Evolutionary conservation across 495 filamentous ascomycete species (phyloP).

Genomic region (Melanomma pulvis-pyrius): DNA sequence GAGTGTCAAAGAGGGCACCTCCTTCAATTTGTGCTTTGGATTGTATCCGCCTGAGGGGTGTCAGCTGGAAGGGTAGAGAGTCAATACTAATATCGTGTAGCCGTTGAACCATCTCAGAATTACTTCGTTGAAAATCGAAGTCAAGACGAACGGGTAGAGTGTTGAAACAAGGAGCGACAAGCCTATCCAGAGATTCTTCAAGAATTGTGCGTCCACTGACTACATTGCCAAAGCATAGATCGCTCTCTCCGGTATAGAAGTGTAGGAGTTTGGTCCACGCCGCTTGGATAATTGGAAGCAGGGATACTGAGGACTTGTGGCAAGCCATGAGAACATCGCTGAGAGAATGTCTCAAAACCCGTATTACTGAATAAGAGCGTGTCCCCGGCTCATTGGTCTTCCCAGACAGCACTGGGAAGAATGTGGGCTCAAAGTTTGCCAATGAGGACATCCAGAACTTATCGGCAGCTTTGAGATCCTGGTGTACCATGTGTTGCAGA

Average conservation of each 20-base stretch:
- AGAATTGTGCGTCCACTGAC: conserved; percentile 71
- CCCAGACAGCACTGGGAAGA: conserved; percentile 48
- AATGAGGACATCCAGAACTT: conserved; percentile 65
- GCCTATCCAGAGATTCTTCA: conserved; percentile 64
- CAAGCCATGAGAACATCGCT: conserved; percentile 51
- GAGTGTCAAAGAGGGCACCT: conserved; percentile 68
- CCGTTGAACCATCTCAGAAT: conserved; percentile 54
- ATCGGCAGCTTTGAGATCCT: conserved; percentile 50
- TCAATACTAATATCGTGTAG: conserved; percentile 62
- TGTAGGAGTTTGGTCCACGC: conserved; percentile 67
- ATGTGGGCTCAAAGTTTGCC: conserved; percentile 51
- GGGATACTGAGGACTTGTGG: conserved; percentile 58
- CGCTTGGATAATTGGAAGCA: conserved; percentile 67
- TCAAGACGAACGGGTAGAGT: conserved; percentile 76
- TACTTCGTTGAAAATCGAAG: conserved; percentile 47
- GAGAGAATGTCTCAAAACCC: conserved; percentile 42
- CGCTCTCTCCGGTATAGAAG: conserved; percentile 53
- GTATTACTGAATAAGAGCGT: conserved; percentile 12
- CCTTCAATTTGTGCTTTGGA: conserved; percentile 45
- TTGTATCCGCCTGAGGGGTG: conserved; percentile 67
- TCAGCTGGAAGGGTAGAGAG: conserved; percentile 66
- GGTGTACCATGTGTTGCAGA: conserved; percentile 51
- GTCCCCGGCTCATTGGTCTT: not conserved
- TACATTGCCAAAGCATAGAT: conserved; percentile 84
- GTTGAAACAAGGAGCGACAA: conserved; percentile 87